phyloP scores from a whole-genome alignment of 2,329 filamentous ascomycete species.

The Daldinia eschscholtzii region DNA sequence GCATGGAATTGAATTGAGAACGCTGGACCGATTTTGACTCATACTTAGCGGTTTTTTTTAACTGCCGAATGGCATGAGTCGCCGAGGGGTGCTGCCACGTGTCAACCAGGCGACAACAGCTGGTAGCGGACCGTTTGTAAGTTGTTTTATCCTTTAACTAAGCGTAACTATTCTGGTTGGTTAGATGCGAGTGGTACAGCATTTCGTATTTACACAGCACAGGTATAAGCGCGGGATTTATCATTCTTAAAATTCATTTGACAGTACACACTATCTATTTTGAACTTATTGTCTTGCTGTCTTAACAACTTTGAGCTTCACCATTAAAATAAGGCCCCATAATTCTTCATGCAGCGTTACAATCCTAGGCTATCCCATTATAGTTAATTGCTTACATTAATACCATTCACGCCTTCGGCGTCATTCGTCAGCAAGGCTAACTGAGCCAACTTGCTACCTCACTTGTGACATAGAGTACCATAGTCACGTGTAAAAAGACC shows the following conservation, averaged over 20 bases:
- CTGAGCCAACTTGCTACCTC: background rate
- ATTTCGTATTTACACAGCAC: background rate
- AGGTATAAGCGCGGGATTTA: background rate
- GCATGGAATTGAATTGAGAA: conserved; percentile 3
- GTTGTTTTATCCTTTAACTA: background rate
- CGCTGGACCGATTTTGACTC: conserved; percentile 25
- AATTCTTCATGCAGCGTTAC: background rate
- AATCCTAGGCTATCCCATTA: background rate
- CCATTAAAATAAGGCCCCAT: background rate
- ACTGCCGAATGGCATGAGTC: conserved; percentile 20
- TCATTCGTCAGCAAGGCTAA: background rate
- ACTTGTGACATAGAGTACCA: background rate
- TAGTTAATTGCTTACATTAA: background rate
- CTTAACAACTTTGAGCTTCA: too few relatives aligned
- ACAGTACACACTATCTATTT: background rate
- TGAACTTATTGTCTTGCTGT: too few relatives aligned
- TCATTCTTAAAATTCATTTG: background rate
- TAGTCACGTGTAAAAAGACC: background rate
- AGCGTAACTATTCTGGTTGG: background rate
- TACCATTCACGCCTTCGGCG: background rate
- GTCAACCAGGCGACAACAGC: conserved; percentile 4
- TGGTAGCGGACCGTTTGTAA: background rate
- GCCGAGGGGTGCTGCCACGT: conserved; percentile 13
- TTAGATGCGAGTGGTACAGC: background rate
- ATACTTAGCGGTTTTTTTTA: conserved; percentile 24